Conservation (phyloP, 1,284 basidiomycete species). For the Sporisorium scitamineum region DNA sequence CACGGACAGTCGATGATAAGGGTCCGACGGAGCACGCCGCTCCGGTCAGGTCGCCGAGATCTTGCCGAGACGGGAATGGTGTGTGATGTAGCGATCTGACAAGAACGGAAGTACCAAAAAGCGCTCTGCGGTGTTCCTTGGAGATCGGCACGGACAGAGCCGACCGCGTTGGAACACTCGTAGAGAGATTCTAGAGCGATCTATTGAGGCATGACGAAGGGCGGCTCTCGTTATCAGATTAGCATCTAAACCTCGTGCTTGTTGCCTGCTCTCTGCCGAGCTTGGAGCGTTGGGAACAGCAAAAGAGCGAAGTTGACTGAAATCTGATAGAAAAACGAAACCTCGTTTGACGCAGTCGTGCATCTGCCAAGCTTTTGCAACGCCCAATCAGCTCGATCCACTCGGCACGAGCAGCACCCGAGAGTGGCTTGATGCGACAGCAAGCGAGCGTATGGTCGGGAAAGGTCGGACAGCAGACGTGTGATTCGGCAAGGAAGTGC, state of each 20-base stretch:
- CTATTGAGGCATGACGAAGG: background rate
- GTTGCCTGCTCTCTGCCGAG: background rate
- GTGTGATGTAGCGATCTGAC: background rate
- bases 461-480: background rate
- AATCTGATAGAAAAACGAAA: slow-evolving; percentile 20
- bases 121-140: background rate
- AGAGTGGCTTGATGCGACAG: background rate
- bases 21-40: background rate
- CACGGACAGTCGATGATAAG: background rate
- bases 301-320: background rate
- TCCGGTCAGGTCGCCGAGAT: slow-evolving; percentile 4
- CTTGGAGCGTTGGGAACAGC: background rate
- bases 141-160: no score
- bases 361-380: slow-evolving; percentile 8
- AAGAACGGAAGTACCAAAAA: background rate
- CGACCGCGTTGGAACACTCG: no score
- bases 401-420: background rate
- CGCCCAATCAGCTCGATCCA: slow-evolving; percentile 4
- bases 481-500: background rate
- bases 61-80: background rate
- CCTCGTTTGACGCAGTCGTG: slow-evolving; percentile 18
- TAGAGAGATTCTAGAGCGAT: background rate
- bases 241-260: background rate
- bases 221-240: slow-evolving; percentile 8
- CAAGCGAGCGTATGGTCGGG: slow-evolving; percentile 1